These are phyloP conservation scores for Phytophthora foliorum DNA, from an alignment of 352 stramenopile genomes.

Conservation along the genomic window DNA sequence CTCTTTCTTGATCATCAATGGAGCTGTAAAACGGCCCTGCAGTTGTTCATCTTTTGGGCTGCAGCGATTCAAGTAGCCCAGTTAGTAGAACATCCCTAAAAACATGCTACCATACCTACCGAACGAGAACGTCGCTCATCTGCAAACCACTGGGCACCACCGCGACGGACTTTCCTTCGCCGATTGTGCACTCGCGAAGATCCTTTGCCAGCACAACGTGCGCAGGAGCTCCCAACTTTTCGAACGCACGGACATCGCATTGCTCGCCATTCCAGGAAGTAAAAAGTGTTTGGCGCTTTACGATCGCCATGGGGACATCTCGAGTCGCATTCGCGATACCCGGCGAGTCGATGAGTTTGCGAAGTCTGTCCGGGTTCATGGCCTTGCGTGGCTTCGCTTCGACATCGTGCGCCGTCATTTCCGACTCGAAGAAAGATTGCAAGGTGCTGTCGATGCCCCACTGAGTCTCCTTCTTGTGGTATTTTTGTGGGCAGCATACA, in stretches of 20 bases:
- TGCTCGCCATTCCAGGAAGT: conserved; percentile 71
- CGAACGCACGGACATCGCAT: conserved; percentile 61
- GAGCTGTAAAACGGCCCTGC: conserved; percentile 38
- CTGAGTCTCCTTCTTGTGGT: not conserved
- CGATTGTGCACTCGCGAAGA: conserved; percentile 38
- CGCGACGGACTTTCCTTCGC: conserved; percentile 19
- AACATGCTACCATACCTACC: conserved; percentile 28
- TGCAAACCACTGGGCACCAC: conserved; percentile 37
- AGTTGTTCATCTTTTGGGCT: conserved; percentile 30
- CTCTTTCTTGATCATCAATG: conserved; percentile 62
- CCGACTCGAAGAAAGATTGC: not conserved
- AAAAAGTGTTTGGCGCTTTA: conserved; percentile 51
- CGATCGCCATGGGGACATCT: conserved; percentile 45
- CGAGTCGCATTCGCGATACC: conserved; percentile 47
- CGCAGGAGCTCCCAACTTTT: conserved; percentile 45
- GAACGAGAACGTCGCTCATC: conserved; percentile 36
- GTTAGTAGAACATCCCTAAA: not conserved
- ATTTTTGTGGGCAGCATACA: not conserved
- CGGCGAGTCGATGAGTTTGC: conserved; percentile 73
- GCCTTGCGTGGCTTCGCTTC: conserved; percentile 43
- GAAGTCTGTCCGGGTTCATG: conserved; percentile 63
- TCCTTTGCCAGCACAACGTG: conserved; percentile 51
- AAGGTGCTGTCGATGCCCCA: not conserved
- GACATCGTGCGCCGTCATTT: conserved; percentile 20
- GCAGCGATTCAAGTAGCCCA: not conserved